phyloP scores from a whole-genome alignment of 2,329 filamentous ascomycete species.

The Paraphoma sp. region DNA sequence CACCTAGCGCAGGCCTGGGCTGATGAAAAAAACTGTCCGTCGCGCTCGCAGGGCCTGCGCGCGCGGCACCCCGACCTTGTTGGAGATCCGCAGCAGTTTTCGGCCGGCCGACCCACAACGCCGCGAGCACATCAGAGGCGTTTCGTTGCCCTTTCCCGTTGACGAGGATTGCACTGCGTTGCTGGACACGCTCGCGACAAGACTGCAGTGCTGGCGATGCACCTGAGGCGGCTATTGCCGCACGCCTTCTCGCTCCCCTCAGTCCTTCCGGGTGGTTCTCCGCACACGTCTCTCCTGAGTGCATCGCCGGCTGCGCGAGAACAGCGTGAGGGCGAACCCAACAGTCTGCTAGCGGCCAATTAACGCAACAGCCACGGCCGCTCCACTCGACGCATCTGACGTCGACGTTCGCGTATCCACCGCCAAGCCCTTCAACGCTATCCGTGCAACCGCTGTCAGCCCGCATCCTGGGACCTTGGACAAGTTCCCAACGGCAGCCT shows the following conservation, averaged over 20 bases:
- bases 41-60: slow-evolving; percentile 2
- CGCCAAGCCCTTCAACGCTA: slow-evolving; percentile 23
- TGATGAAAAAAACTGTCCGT: background rate
- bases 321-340: slow-evolving; percentile 18
- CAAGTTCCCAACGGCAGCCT: slow-evolving; percentile 29
- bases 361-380: slow-evolving; percentile 13
- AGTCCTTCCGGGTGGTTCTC: background rate
- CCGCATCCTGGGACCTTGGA: slow-evolving; percentile 13
- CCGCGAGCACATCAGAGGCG: slow-evolving; percentile 11
- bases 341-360: slow-evolving; percentile 24
- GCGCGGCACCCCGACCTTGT: slow-evolving; percentile 16
- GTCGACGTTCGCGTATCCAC: slow-evolving; percentile 26
- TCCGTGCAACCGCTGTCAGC: slow-evolving; percentile 32
- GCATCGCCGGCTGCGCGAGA: slow-evolving; percentile 6
- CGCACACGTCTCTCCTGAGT: background rate
- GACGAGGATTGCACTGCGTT: background rate
- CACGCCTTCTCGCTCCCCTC: background rate
- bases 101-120: background rate
- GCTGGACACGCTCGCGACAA: background rate
- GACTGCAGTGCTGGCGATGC: background rate
- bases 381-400: slow-evolving; percentile 29
- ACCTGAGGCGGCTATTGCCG: slow-evolving; percentile 1
- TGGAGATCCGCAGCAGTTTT: slow-evolving; percentile 17
- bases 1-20: background rate
- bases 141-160: no score